A percentile compares a stretch with the other conserved stretches of the same genome.
These are phyloP conservation scores for Ogataea naganishii DNA, from an alignment of 805 yeast genomes.

Conservation along the genomic window DNA sequence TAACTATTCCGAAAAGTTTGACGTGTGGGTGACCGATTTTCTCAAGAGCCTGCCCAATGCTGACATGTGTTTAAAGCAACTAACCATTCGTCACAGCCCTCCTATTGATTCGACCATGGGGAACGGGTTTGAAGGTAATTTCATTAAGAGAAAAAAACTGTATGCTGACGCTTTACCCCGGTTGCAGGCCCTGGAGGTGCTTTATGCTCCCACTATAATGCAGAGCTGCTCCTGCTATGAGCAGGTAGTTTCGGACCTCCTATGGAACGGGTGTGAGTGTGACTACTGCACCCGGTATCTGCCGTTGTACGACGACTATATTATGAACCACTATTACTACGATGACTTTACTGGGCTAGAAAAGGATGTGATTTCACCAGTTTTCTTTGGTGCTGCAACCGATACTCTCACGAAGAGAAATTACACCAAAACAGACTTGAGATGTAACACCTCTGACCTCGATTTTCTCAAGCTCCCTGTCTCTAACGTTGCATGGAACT, in stretches of 20 bases:
- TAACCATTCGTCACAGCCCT: constrained; percentile 50
- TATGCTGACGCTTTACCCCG: constrained; percentile 41
- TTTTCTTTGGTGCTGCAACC: constrained; percentile 45
- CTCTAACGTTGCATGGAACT: constrained; percentile 31
- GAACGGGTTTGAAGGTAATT: constrained; percentile 72
- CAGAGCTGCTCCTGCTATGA: constrained; percentile 61
- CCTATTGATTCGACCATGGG: constrained; percentile 47
- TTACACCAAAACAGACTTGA: constrained; percentile 10
- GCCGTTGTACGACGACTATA: constrained; percentile 46
- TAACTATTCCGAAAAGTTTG: constrained; percentile 47
- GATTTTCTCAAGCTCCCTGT: constrained; percentile 24
- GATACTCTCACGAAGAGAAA: constrained; percentile 31
- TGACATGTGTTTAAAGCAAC: constrained; percentile 22
- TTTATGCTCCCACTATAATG: constrained; percentile 52
- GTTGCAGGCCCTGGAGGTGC: constrained; percentile 28
- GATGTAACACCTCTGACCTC: constrained; percentile 21
- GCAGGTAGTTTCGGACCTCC: constrained; percentile 54
- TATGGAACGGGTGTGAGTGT: constrained; percentile 78
- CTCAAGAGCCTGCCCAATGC: constrained; percentile 26
- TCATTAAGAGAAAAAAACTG: constrained; percentile 45
- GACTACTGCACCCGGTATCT: constrained; percentile 39
- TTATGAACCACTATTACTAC: constrained; percentile 58
- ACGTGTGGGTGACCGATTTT: constrained; percentile 36
- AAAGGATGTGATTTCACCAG: constrained; percentile 54
- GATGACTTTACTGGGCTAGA: constrained; percentile 34